Conservation (phyloP, 805 yeast species). For the Kluyveromyces dobzhanskii region DNA sequence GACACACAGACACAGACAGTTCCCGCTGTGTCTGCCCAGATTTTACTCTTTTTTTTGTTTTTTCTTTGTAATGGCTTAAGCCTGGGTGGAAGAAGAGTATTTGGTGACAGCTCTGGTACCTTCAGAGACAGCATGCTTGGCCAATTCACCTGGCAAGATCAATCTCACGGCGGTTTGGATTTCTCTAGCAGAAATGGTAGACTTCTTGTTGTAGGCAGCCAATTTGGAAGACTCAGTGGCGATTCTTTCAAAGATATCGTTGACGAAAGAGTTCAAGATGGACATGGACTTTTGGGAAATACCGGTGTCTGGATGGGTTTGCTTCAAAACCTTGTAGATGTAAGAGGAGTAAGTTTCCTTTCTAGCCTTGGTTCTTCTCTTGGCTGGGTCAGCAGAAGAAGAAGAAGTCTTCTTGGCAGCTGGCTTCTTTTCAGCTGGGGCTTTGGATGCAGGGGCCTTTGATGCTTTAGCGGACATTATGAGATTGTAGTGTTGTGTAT, state of each 20-base stretch:
- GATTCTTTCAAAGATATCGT: slow-evolving; percentile 91
- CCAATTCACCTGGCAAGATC: slow-evolving; percentile 92
- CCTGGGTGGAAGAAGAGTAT: slow-evolving; percentile 56
- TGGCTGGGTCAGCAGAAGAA: slow-evolving; percentile 61
- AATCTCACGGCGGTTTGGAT: slow-evolving; percentile 94
- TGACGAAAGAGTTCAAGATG: slow-evolving; percentile 92
- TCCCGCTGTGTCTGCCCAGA: too few species aligned
- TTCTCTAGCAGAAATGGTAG: slow-evolving; percentile 92
- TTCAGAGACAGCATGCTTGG: slow-evolving; percentile 93
- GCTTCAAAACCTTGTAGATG: slow-evolving; percentile 92
- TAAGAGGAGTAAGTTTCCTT: slow-evolving; percentile 94
- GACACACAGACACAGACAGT: too few species aligned
- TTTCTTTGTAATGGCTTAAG: too few species aligned
- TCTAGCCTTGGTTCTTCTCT: slow-evolving; percentile 86
- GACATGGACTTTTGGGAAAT: slow-evolving; percentile 95
- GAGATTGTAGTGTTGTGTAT: not conserved
- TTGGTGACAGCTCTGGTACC: slow-evolving; percentile 94
- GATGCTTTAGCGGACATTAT: slow-evolving; percentile 61
- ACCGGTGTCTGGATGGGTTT: slow-evolving; percentile 97
- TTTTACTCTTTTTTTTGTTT: too few species aligned
- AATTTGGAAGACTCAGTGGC: slow-evolving; percentile 92
- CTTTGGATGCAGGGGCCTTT: slow-evolving; percentile 78
- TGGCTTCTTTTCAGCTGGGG: slow-evolving; percentile 92
- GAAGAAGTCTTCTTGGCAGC: slow-evolving; percentile 87
- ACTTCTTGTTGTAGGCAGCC: slow-evolving; percentile 94